Percentiles rank a stretch among this genome's conserved stretches.
Evolutionary conservation across 495 filamentous ascomycete genomes (phyloP).

Genomic region (Extremus antarcticus): DNA sequence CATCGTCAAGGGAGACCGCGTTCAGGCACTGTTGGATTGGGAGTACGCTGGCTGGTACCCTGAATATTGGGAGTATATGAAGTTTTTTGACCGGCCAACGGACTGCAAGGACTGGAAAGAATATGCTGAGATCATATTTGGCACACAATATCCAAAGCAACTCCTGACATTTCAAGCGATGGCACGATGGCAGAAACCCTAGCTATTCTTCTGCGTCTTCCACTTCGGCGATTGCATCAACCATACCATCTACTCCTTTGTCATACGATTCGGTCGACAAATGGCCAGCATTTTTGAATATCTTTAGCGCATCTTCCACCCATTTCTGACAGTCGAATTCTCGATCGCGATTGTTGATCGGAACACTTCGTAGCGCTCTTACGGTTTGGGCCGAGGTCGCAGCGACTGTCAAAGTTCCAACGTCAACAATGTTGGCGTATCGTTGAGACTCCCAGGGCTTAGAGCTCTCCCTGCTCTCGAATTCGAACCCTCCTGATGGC

Average conservation of each 20-base stretch:
- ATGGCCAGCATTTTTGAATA: neutral
- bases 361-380: neutral
- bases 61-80: slow-evolving; percentile 21
- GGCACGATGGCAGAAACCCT: neutral
- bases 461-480: neutral
- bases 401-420: neutral
- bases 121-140: neutral
- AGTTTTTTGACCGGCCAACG: slow-evolving; percentile 1
- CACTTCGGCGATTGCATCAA: neutral
- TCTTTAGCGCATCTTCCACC: neutral
- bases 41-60: slow-evolving; percentile 20
- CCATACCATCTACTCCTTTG: neutral
- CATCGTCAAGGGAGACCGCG: slow-evolving; percentile 9
- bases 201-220: neutral
- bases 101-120: slow-evolving; percentile 1
- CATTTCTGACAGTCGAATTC: neutral
- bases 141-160: neutral
- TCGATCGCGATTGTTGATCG: neutral
- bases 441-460: neutral
- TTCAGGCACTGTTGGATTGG: slow-evolving; percentile 19
- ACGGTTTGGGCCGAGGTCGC: neutral
- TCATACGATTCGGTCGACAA: neutral
- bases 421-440: neutral
- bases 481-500: neutral
- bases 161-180: neutral